Percentiles rank a stretch among this genome's conserved stretches.
Evolutionary conservation across 305 asterid genomes (phyloP).

Genomic region (Solanum hybrid): DNA sequence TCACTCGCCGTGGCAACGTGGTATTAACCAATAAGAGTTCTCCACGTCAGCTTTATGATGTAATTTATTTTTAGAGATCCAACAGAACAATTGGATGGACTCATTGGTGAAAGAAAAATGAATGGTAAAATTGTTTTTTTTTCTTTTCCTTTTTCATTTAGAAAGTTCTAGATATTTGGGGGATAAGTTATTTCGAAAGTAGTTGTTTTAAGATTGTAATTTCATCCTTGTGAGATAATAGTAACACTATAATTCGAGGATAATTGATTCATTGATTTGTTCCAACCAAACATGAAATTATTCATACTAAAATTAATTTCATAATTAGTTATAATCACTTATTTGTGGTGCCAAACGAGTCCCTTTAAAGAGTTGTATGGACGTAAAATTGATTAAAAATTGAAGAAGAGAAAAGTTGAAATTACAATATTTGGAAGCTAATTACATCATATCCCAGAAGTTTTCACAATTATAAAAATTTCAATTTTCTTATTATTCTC

Average conservation of each 20-base stretch:
- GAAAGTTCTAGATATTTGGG: neutral
- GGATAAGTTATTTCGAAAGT: too few species aligned
- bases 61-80: neutral
- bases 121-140: too few species aligned
- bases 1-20: conserved; percentile 4
- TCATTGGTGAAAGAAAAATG: neutral
- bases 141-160: neutral
- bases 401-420: neutral
- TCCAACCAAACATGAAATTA: neutral
- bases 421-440: neutral
- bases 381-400: neutral
- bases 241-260: too few species aligned
- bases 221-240: neutral
- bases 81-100: neutral
- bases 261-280: neutral
- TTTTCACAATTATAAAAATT: neutral
- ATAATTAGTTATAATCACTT: neutral
- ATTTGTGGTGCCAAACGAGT: neutral
- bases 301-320: too few species aligned
- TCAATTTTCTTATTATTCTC: too few species aligned
- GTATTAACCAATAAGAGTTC: neutral
- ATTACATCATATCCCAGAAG: neutral
- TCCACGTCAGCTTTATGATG: conserved; percentile 8
- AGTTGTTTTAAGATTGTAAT: too few species aligned
- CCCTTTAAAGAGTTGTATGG: neutral